Base-by-base conservation (phyloP, 2,329 filamentous ascomycete genomes). In the Fusarium pininemorale region DNA sequence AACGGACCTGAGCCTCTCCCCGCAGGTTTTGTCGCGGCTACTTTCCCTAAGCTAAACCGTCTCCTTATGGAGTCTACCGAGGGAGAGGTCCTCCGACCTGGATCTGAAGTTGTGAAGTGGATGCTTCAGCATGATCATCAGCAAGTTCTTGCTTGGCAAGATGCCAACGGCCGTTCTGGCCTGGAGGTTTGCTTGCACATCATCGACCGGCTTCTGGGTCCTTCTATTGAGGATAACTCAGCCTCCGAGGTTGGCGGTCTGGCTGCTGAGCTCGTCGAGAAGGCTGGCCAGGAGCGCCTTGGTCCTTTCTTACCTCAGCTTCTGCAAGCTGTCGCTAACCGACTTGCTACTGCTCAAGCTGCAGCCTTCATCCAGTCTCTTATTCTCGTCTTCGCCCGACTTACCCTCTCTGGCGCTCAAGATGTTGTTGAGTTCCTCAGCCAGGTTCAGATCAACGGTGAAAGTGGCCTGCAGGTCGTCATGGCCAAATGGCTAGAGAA, bases 401-500 rank as follows among this genome's bases (percentile, higher is more conserved):
- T 99, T 14, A 96, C 95, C 15, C 88, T 98, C 20, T 90, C 93
- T 56, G 95, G 94, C 54, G 93, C 96, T 15, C 90, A 91, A 30
- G 96, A 98, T 78, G 95, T 99, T 5, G 92, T 98, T 20, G 92
- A 96, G 63, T 99, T 99, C 84, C 87, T 99, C 38, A 92, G 92
- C 69, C 92, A 94, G 79, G 92, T 98, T 71, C 89, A 94, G 76
- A 93, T 98, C 74, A 90, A 90, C 54, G 92, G 91, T 24, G 88
- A 93, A 79, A 97, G 89, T 78, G 96, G 95, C n/a, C 85, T 99
- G 13, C 90, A 95, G 73, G 91, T 98, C 30, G 96, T 99, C 7
- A 85, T 98, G 75, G 89, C 91, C 83, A 98, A 98, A 84, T 99
- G 96, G 96, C 87, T 99, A 2, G 96, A 98, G 84, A 98, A 98